Base-by-base conservation (phyloP, 768 basidiomycete genomes). In the Tephrocybe sp. region DNA sequence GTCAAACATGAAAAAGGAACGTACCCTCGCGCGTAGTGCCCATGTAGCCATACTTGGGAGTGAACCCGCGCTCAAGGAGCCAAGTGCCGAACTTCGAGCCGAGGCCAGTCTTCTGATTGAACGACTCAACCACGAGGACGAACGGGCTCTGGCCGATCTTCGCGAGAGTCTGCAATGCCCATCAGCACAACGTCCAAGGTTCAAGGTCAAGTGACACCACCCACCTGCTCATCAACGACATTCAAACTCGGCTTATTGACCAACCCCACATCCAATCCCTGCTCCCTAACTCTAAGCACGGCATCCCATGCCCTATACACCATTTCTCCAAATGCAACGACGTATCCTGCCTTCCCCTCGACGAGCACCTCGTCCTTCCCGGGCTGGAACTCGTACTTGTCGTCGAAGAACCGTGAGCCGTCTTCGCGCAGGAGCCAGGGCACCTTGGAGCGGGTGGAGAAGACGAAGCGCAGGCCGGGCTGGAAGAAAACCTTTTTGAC, bases 91-190 rank as follows among this genome's bases (percentile, higher is more conserved):
- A 87, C 69, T 86, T 89, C 35, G 86, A 87, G 34, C 89, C 89
- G 60, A 92, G 86, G 77, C 90, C 92, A 7, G 91, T 94, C 82
- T 90, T 92, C 70, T 87, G 87, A 72, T 89, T 93, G 49, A 89
- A 75, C 15, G 88, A 87, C 71, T 94, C 92, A 13, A 87, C 89
- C 32, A 94, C 82, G 25, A 94, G 77, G 24, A 93, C 89, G 66
- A 92, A 92, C 16, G 79, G 80, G 57, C 79, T 86, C 21, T 73
- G 58, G 7, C 92, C 92, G 37, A 89, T 78, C 74, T 89, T 89
- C 65, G 62, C 75, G 56, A 88, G 82, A 18, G 69, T 76, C 80
- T 84, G 51, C 15, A 19, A 18, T 13, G 28, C 11, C 36, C 35
- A 37, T 24, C 42, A 34, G 34, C 52, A 25, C 1, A 30, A n/a